Base-by-base conservation (phyloP, 768 basidiomycete genomes). In the Hortiboletus campestris region DNA sequence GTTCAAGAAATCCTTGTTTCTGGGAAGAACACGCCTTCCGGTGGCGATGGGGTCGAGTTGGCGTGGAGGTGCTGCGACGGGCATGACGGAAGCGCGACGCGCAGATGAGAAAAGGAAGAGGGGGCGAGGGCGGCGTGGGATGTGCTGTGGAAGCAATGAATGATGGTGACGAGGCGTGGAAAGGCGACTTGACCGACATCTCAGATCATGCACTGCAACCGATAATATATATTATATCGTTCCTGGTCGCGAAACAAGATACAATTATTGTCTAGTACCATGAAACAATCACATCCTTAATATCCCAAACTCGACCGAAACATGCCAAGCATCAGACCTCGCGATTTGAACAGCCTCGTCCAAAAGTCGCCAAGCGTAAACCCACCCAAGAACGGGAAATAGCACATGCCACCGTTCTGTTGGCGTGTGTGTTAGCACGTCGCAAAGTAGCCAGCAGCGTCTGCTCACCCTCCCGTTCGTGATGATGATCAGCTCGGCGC, bases 1-100 rank as follows among this genome's bases (percentile, higher is more conserved):
- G 60, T 72, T 66, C 41, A 79, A 64, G 65, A 87, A 88, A 46
- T 88, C 85, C 67, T 81, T 86, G 55, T 69, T 66, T 40, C 67
- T 59, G n/a, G 61, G 64, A 12, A 62, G 56, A 20, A 60, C 56
- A 52, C 78, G 75, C 57, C 74, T 70, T 25, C 72, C 63, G 17
- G 66, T 57, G 16, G 67, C 46, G 28, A 58, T 54, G 20, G 68
- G 47, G 13, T 69, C 62, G 36, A 49, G 49, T 17, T 56, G 55
- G 46, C 64, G 65, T 2, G 60, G 45, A 28, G 47, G 53, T 28
- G 65, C 46, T 17, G 61, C 58, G 22, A 61, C 50, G 22, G 66
- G 62, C 55, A 66, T 67, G 36, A 63, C 55, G 36, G 40, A 34
- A 22, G 45, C 52, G 47, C 0, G 17, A 35, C 53, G 39, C 22